Conservation (phyloP, 768 basidiomycete species). For the Russula virescens region DNA sequence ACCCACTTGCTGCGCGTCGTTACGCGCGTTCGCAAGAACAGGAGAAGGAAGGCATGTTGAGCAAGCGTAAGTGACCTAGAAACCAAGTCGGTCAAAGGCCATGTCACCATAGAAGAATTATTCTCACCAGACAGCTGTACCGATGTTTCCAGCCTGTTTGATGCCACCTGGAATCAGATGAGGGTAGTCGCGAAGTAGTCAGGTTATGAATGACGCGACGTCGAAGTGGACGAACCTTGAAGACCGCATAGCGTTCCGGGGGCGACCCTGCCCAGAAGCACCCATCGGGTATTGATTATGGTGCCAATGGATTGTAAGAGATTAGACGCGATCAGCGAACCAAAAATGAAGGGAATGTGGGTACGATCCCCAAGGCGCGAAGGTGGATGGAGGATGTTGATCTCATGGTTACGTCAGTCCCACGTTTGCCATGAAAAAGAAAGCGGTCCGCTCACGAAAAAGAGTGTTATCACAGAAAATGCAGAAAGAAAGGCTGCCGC, state of each 20-base stretch:
- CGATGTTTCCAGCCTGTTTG: slow-evolving; percentile 42
- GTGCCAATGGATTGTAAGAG: slow-evolving; percentile 33
- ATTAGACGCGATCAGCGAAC: slow-evolving; percentile 32
- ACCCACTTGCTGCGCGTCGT: slow-evolving; percentile 27
- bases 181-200: not conserved
- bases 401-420: slow-evolving; percentile 16
- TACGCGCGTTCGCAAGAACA: slow-evolving; percentile 36
- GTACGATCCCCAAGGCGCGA: slow-evolving; percentile 24
- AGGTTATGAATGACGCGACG: not conserved
- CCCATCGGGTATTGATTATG: slow-evolving; percentile 31
- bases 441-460: slow-evolving; percentile 21
- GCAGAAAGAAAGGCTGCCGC: slow-evolving; percentile 28
- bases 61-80: slow-evolving; percentile 32
- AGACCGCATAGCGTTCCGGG: slow-evolving; percentile 28
- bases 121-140: slow-evolving; percentile 38
- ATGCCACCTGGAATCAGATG: slow-evolving; percentile 28
- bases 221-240: slow-evolving; percentile 25
- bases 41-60: slow-evolving; percentile 34
- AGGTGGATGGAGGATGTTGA: slow-evolving; percentile 19
- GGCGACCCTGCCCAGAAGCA: slow-evolving; percentile 26
- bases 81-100: slow-evolving; percentile 24
- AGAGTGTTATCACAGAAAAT: slow-evolving; percentile 26
- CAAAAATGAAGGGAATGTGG: slow-evolving; percentile 30
- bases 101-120: slow-evolving; percentile 6
- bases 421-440: not conserved